Base-by-base conservation (phyloP, 768 basidiomycete genomes). In the Mrakia gelida region DNA sequence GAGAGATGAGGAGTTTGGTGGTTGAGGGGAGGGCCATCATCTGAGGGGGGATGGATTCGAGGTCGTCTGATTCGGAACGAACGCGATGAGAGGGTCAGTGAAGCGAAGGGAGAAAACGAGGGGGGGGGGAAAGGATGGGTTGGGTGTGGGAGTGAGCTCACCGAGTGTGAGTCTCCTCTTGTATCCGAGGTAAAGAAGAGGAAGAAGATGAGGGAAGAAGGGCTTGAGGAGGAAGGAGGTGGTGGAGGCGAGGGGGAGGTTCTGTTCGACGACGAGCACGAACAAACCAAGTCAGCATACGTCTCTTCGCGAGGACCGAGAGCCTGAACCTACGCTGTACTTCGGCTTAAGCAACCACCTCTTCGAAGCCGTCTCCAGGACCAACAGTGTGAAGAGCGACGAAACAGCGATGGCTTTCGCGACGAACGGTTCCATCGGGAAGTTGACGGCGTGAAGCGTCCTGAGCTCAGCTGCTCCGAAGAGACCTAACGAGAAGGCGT, bases 171-270 rank as follows among this genome's bases (percentile, higher is more conserved):
- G 61, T 7, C 28, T 9, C 5, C 65, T 16, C 49, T 76, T 76
- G 45, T 21, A 49, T 26, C 75, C 75, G 5, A 52, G 49, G 65
- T 76, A 76, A 16, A 76, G 75, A 8, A 76, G 65, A 7, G 28
- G 52, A 13, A 70, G 43, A 1, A 71, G 63, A 56, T 76, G 65
- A 18, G 67, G 65, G 75, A 76, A 76, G 75, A 76, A 76, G 18
- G 70, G 28, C 23, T 62, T 52, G 70, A 71, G 54, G 68, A 61
- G 23, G 45, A 76, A 76, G 23, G 75, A 76, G 26, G 75, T 70
- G 1, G 70, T 52, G 0, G 23, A 23, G 11, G 43, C 34, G n/a
- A 34, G 75, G 9, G 59, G 63, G 26, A 38, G 30, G 23, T 41
- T 49, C 75, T 75, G 61, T 21, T 52, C 41, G 21, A 41, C 18